Percentiles rank a stretch among this genome's conserved stretches.
phyloP scores from a whole-genome alignment of 306 rosid genomes.

The Quercus robur region DNA sequence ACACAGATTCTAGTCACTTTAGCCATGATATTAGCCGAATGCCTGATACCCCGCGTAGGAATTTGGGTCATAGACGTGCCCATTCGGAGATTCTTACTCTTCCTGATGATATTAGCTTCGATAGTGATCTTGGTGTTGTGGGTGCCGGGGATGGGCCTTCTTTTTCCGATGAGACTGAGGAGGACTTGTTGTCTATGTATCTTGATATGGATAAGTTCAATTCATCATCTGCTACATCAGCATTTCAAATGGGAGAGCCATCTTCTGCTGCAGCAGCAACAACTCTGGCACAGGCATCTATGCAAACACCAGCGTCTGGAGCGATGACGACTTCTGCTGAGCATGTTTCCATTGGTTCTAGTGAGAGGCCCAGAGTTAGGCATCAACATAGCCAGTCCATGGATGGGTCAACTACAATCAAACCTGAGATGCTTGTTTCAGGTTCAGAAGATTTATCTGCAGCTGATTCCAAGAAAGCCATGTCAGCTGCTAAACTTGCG shows the following conservation, averaged over 20 bases:
- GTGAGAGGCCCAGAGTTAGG: slow-evolving; percentile 80
- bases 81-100: slow-evolving; percentile 87
- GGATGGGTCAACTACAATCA: slow-evolving; percentile 88
- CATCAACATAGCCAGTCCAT: slow-evolving; percentile 98
- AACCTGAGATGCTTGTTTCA: slow-evolving; percentile 73
- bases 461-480: slow-evolving; percentile 73
- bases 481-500: slow-evolving; percentile 87
- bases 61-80: slow-evolving; percentile 89
- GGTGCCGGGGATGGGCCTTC: slow-evolving; percentile 92
- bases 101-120: slow-evolving; percentile 94
- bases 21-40: slow-evolving; percentile 93
- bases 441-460: slow-evolving; percentile 69
- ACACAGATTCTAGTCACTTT: slow-evolving; percentile 53
- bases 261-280: slow-evolving; percentile 36
- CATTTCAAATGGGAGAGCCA: slow-evolving; percentile 63
- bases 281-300: neutral
- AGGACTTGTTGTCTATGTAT: slow-evolving; percentile 83
- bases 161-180: slow-evolving; percentile 89
- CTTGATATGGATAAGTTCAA: slow-evolving; percentile 95
- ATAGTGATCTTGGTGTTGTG: slow-evolving; percentile 90
- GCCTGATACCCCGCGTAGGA: slow-evolving; percentile 86
- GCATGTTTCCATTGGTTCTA: slow-evolving; percentile 30
- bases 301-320: slow-evolving; percentile 20
- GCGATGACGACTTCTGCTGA: slow-evolving; percentile 42
- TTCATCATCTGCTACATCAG: slow-evolving; percentile 72